Evolutionary conservation across 768 basidiomycete genomes (phyloP).

Genomic region (Tubosaeta sp.): DNA sequence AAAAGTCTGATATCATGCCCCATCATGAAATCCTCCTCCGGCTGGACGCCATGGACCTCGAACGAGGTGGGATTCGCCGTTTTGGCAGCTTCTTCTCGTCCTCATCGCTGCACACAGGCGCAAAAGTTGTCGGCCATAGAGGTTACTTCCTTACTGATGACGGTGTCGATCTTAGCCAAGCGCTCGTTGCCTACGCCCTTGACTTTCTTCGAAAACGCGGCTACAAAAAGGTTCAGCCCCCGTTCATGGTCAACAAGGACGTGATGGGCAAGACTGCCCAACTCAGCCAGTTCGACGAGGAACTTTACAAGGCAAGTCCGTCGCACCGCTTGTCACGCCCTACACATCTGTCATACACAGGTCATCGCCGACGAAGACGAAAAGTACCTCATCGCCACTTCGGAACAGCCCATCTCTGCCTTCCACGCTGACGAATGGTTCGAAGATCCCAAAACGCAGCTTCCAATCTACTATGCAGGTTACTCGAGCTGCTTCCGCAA

Average conservation of each 20-base stretch:
- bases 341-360: conserved; percentile 31
- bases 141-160: conserved; percentile 96
- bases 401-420: conserved; percentile 97
- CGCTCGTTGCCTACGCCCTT: conserved; percentile 89
- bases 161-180: conserved; percentile 96
- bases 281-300: conserved; percentile 97
- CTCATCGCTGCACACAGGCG: conserved; percentile 44
- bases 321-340: neutral
- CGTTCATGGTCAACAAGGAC: conserved; percentile 98
- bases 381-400: conserved; percentile 98
- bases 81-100: neutral
- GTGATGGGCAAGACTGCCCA: conserved; percentile 98
- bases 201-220: conserved; percentile 80
- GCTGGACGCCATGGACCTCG: conserved; percentile 94
- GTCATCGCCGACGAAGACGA: conserved; percentile 89
- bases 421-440: conserved; percentile 98
- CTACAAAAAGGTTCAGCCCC: conserved; percentile 94
- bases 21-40: conserved; percentile 96
- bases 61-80: conserved; percentile 59
- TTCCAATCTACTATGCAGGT: conserved; percentile 88
- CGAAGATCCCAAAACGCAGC: conserved; percentile 83
- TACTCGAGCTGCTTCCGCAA: conserved; percentile 98
- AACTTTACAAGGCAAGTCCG: conserved; percentile 80
- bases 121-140: conserved; percentile 92
- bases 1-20: conserved; percentile 78